These are phyloP conservation scores for Forsythia viridissima DNA, from an alignment of 257 asterid genomes.

Conservation along the genomic window DNA sequence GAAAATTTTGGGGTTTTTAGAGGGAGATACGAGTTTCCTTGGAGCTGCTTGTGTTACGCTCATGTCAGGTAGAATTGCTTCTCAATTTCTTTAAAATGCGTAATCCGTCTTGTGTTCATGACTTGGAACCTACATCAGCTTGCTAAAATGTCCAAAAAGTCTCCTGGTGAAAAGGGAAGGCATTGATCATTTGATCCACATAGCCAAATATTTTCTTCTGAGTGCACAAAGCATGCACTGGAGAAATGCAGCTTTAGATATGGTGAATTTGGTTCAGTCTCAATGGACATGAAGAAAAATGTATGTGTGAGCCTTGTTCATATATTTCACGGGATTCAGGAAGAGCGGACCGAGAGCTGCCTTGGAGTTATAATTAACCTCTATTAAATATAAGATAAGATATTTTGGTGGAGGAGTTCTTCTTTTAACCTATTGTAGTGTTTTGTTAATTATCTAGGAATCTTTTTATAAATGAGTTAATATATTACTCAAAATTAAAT, in stretches of 20 bases:
- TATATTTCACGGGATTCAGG: neutral
- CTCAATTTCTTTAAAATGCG: slow-evolving; percentile 38
- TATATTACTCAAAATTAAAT: too few species aligned
- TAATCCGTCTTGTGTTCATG: slow-evolving; percentile 71
- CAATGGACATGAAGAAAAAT: slow-evolving; percentile 32
- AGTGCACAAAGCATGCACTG: slow-evolving; percentile 28
- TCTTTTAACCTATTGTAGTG: too few species aligned
- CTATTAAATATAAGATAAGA: too few species aligned
- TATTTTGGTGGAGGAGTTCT: too few species aligned
- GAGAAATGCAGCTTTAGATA: slow-evolving; percentile 37
- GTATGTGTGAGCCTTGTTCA: neutral
- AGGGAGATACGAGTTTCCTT: slow-evolving; percentile 40
- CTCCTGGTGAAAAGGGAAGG: slow-evolving; percentile 16
- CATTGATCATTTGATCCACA: slow-evolving; percentile 21
- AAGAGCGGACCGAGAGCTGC: too few species aligned
- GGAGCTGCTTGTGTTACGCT: slow-evolving; percentile 58
- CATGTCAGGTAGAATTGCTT: slow-evolving; percentile 65
- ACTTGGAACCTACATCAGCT: slow-evolving; percentile 51
- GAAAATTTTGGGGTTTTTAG: slow-evolving; percentile 51
- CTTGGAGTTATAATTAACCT: too few species aligned
- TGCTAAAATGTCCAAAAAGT: slow-evolving; percentile 39
- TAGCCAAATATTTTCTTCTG: slow-evolving; percentile 36
- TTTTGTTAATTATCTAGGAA: too few species aligned
- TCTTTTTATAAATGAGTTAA: too few species aligned
- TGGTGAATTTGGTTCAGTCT: slow-evolving; percentile 44